Percentiles rank a stretch among this genome's conserved stretches.
Conservation (phyloP, 306 rosid genomes). For the Arachis stenosperma region DNA sequence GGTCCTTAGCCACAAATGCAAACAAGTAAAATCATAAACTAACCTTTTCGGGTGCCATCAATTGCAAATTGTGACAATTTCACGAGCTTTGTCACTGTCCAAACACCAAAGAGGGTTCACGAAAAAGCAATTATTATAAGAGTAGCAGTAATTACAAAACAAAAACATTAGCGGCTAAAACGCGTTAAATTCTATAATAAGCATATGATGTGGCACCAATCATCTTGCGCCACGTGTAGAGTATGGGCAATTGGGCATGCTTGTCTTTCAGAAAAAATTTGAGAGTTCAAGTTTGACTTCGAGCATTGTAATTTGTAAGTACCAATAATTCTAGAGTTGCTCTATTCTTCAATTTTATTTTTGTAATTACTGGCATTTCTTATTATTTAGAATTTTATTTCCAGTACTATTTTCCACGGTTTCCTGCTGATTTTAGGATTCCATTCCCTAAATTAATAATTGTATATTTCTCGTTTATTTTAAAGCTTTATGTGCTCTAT, state of each 20-base stretch:
- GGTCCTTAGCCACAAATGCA: conserved; percentile 35
- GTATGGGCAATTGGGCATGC: background rate
- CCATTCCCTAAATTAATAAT: too few species aligned
- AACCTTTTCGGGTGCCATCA: conserved; percentile 3
- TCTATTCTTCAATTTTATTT: background rate
- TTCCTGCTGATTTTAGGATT: too few species aligned
- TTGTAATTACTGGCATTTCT: too few species aligned
- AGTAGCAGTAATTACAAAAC: conserved; percentile 39
- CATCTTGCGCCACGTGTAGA: conserved; percentile 9
- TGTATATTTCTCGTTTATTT: too few species aligned
- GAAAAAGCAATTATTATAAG: conserved; percentile 43
- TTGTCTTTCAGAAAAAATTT: background rate
- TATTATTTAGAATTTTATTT: too few species aligned
- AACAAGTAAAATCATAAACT: conserved; percentile 37
- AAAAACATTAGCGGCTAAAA: conserved; percentile 56
- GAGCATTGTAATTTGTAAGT: background rate
- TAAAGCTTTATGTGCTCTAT: too few species aligned
- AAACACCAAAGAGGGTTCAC: conserved; percentile 54
- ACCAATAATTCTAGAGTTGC: background rate
- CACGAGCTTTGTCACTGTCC: conserved; percentile 91
- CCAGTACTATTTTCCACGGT: too few species aligned
- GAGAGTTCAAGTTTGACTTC: background rate
- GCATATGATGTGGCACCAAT: conserved; percentile 30
- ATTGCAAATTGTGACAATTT: conserved; percentile 54
- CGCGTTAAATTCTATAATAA: conserved; percentile 48